Conservation (phyloP, 495 filamentous ascomycete genomes). For the Bombardia bombarda region DNA sequence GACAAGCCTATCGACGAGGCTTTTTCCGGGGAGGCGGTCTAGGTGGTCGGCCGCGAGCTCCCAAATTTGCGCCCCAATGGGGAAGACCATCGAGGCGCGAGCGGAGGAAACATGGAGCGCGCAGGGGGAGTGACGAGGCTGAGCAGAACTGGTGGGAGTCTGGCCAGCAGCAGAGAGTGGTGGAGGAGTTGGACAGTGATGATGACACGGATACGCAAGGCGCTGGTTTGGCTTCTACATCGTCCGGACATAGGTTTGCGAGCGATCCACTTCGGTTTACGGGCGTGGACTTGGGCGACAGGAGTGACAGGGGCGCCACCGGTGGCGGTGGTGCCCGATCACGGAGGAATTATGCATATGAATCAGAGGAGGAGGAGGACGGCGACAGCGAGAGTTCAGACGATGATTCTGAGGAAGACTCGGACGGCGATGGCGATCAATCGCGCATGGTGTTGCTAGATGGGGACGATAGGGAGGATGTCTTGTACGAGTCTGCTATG, state of each 20-base stretch:
- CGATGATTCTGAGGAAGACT: constrained; percentile 45
- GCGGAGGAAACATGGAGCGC: constrained; percentile 52
- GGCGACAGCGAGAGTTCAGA: constrained; percentile 35
- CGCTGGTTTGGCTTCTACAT: constrained; percentile 41
- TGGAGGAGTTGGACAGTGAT: constrained; percentile 68
- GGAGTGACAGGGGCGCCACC: constrained; percentile 33
- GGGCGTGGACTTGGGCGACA: constrained; percentile 46
- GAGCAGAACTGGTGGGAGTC: constrained; percentile 34
- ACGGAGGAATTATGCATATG: constrained; percentile 36
- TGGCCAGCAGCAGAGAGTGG: constrained; percentile 35
- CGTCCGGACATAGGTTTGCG: constrained; percentile 31
- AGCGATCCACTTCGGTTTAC: constrained; percentile 57
- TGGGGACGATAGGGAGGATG: constrained; percentile 55
- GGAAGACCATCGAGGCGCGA: constrained; percentile 95
- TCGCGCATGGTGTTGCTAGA: constrained; percentile 33
- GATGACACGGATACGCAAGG: constrained; percentile 51
- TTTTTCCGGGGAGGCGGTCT: constrained; percentile 99
- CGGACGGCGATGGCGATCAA: constrained; percentile 41
- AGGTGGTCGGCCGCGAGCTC: constrained; percentile 99
- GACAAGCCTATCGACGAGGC: constrained; percentile 99
- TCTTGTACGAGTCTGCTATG: constrained; percentile 63
- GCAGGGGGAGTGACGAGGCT: constrained; percentile 45
- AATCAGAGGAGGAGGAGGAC: constrained; percentile 38
- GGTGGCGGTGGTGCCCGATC: too few relatives aligned
- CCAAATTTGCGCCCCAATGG: constrained; percentile 89